These are phyloP conservation scores for Cnidoscolus chayamansa DNA, from an alignment of 441 rosid genomes.

Conservation along the genomic window DNA sequence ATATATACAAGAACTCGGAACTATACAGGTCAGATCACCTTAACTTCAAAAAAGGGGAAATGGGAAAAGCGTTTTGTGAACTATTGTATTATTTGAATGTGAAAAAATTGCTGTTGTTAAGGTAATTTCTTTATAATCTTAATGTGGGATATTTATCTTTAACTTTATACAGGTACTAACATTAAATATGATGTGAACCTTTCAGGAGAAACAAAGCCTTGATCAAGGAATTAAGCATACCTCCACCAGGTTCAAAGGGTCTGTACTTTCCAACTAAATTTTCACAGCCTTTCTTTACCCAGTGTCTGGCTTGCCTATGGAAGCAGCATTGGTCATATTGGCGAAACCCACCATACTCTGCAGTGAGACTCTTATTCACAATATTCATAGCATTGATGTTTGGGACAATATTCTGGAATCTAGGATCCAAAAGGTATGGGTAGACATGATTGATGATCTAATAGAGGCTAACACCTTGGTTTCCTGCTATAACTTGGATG, in stretches of 20 bases:
- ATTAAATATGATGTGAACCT: neutral
- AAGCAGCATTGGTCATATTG: conserved; percentile 59
- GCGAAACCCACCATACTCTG: conserved; percentile 56
- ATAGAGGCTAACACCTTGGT: neutral
- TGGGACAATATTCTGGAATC: conserved; percentile 60
- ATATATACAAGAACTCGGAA: conserved; percentile 50
- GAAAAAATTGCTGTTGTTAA: too few relatives aligned
- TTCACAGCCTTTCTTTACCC: conserved; percentile 44
- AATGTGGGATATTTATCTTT: too few relatives aligned
- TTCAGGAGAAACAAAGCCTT: conserved; percentile 56
- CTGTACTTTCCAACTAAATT: conserved; percentile 45
- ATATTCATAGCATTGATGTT: conserved; percentile 47
- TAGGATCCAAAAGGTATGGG: conserved; percentile 49
- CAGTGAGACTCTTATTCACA: conserved; percentile 50
- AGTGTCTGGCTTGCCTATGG: conserved; percentile 59
- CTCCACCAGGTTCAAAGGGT: conserved; percentile 43
- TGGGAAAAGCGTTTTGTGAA: neutral
- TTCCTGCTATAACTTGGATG: neutral
- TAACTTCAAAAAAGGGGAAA: neutral
- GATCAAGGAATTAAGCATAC: conserved; percentile 47
- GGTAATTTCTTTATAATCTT: too few relatives aligned
- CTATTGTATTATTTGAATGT: neutral
- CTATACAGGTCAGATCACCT: conserved; percentile 38
- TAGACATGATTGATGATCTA: neutral
- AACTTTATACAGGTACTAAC: neutral